Evolutionary conservation across 805 yeast genomes (phyloP).

Genomic region (Geotrichum ghanense): DNA sequence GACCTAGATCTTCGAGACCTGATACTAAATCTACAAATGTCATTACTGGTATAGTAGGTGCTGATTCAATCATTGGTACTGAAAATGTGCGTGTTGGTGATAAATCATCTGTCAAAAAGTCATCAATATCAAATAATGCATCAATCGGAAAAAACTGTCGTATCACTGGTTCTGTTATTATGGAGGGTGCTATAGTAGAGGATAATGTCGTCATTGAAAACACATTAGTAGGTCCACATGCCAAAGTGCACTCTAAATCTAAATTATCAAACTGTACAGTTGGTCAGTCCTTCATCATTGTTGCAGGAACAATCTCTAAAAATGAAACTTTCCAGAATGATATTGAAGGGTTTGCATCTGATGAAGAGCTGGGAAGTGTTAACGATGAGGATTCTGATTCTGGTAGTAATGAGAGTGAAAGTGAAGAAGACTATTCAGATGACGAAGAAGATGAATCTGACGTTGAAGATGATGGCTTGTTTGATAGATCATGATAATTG

Average conservation of each 20-base stretch:
- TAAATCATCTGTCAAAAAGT: slow-evolving; percentile 73
- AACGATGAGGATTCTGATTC: slow-evolving; percentile 14
- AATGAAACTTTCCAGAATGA: slow-evolving; percentile 20
- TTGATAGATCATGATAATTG: slow-evolving; percentile 33
- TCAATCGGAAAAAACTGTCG: slow-evolving; percentile 77
- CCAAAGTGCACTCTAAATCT: slow-evolving; percentile 50
- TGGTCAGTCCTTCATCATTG: slow-evolving; percentile 66
- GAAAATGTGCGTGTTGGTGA: slow-evolving; percentile 60
- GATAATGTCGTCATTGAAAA: slow-evolving; percentile 65
- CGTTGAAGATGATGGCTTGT: slow-evolving; percentile 49
- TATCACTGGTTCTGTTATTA: slow-evolving; percentile 72
- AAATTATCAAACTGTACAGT: slow-evolving; percentile 73
- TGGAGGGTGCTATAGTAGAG: slow-evolving; percentile 59
- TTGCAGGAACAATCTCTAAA: slow-evolving; percentile 32
- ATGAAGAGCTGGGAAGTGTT: slow-evolving; percentile 21
- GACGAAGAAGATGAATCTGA: slow-evolving; percentile 33
- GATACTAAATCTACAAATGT: slow-evolving; percentile 13
- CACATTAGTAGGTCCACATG: slow-evolving; percentile 69
- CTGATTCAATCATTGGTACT: slow-evolving; percentile 70
- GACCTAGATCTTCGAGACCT: slow-evolving; percentile 16
- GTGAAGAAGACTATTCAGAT: slow-evolving; percentile 27
- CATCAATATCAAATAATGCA: slow-evolving; percentile 69
- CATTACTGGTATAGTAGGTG: slow-evolving; percentile 64
- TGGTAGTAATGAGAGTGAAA: slow-evolving; percentile 22
- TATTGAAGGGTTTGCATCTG: slow-evolving; percentile 28